Conservation (phyloP, 1,139 yeast genomes). For the Nakaseomyces delphensis region DNA sequence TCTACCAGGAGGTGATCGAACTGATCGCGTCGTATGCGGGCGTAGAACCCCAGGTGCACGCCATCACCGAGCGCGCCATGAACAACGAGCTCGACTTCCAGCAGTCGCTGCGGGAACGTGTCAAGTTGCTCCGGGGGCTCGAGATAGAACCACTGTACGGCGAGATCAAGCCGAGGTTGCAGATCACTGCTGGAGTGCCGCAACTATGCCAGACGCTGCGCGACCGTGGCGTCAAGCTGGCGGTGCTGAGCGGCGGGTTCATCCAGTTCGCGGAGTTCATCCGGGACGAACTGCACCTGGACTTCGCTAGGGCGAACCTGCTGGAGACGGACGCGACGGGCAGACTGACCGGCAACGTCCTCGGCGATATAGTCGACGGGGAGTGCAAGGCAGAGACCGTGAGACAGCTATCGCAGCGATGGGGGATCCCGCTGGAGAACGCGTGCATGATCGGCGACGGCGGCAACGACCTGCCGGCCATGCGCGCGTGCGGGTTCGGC, state of each 20-base stretch:
- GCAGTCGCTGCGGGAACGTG: conserved; percentile 70
- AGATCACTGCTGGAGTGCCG: conserved; percentile 73
- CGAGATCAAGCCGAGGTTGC: conserved; percentile 58
- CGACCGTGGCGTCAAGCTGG: conserved; percentile 56
- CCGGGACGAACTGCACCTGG: conserved; percentile 58
- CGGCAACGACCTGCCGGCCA: conserved; percentile 90
- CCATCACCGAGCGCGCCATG: conserved; percentile 92
- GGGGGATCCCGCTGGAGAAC: conserved; percentile 45
- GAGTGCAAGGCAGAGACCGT: conserved; percentile 69
- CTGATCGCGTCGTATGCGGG: conserved; percentile 83
- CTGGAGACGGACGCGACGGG: conserved; percentile 47
- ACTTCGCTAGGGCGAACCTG: conserved; percentile 82
- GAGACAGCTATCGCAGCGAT: conserved; percentile 54
- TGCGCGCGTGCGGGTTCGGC: conserved; percentile 88
- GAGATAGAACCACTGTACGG: conserved; percentile 68
- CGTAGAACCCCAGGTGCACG: conserved; percentile 66
- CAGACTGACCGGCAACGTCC: conserved; percentile 45
- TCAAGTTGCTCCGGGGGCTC: conserved; percentile 69
- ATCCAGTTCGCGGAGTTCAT: conserved; percentile 77
- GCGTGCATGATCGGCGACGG: conserved; percentile 96
- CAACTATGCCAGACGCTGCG: conserved; percentile 60
- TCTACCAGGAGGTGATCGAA: conserved; percentile 94
- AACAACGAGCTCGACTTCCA: conserved; percentile 91
- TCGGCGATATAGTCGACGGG: conserved; percentile 83
- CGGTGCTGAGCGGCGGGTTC: conserved; percentile 93